Evolutionary conservation across 768 basidiomycete species (phyloP).

Genomic region (Mycena vulgaris): DNA sequence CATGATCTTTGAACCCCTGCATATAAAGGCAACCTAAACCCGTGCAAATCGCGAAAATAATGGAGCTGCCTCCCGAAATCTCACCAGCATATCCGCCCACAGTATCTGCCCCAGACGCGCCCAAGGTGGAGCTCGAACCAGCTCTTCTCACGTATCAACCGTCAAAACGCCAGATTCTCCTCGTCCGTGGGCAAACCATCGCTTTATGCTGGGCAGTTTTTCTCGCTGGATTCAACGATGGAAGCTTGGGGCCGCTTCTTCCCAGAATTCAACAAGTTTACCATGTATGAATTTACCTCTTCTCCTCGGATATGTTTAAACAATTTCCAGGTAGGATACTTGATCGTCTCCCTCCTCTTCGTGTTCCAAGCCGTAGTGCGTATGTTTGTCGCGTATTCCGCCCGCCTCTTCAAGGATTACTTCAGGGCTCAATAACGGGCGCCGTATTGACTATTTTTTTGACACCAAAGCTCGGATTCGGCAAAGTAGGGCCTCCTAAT

Average conservation of each 20-base stretch:
- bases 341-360: constrained; percentile 70
- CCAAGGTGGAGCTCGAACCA: neutral
- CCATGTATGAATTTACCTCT: constrained; percentile 13
- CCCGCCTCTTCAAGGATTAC: neutral
- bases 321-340: constrained; percentile 56
- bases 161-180: constrained; percentile 15
- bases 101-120: neutral
- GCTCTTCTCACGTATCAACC: constrained; percentile 1
- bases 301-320: neutral
- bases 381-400: neutral
- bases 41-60: neutral
- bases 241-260: constrained; percentile 34
- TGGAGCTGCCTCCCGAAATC: neutral
- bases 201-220: constrained; percentile 33
- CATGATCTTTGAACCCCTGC: neutral
- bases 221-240: constrained; percentile 36
- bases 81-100: neutral
- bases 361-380: constrained; percentile 49
- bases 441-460: constrained; percentile 65
- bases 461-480: constrained; percentile 63
- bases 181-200: constrained; percentile 21
- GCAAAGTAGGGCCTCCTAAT: constrained; percentile 53
- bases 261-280: constrained; percentile 39
- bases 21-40: neutral
- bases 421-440: constrained; percentile 64